Evolutionary conservation across 192 early-diverging fungal genomes (phyloP).

Genomic region (Oehlia diaphana): DNA sequence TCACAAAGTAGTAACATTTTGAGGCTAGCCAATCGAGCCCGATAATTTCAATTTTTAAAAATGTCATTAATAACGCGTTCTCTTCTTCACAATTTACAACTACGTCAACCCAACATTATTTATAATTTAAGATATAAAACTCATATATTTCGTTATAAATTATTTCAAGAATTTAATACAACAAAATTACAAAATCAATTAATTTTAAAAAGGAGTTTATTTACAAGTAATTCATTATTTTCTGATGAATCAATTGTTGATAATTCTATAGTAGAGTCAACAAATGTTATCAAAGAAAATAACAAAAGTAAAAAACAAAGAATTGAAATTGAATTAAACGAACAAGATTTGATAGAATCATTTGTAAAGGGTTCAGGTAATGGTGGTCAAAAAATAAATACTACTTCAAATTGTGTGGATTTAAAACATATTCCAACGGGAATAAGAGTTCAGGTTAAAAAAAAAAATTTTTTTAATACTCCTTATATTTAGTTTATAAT

Average conservation of each 20-base stretch:
- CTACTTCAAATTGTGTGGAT: slow-evolving; percentile 72
- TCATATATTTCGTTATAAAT: too few relatives aligned
- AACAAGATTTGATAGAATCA: slow-evolving; percentile 70
- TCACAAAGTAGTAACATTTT: too few relatives aligned
- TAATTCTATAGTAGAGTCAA: background rate
- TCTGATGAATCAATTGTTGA: background rate
- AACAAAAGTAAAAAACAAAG: background rate
- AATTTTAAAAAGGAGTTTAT: background rate
- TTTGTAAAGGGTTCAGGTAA: slow-evolving; percentile 78
- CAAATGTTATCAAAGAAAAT: too few relatives aligned
- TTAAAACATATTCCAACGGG: slow-evolving; percentile 72
- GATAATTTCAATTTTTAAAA: too few relatives aligned
- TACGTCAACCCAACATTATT: too few relatives aligned
- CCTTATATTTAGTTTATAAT: background rate
- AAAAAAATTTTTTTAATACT: background rate
- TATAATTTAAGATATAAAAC: too few relatives aligned
- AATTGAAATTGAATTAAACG: slow-evolving; percentile 53
- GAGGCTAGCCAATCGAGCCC: too few relatives aligned
- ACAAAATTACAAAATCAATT: background rate
- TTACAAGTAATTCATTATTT: background rate
- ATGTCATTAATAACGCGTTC: too few relatives aligned
- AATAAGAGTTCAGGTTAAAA: slow-evolving; percentile 53
- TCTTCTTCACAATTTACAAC: too few relatives aligned
- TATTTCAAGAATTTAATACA: too few relatives aligned
- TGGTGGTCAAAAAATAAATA: slow-evolving; percentile 82